Conservation (phyloP, 2,329 filamentous ascomycete genomes). For the Arachnopeziza araneosa region DNA sequence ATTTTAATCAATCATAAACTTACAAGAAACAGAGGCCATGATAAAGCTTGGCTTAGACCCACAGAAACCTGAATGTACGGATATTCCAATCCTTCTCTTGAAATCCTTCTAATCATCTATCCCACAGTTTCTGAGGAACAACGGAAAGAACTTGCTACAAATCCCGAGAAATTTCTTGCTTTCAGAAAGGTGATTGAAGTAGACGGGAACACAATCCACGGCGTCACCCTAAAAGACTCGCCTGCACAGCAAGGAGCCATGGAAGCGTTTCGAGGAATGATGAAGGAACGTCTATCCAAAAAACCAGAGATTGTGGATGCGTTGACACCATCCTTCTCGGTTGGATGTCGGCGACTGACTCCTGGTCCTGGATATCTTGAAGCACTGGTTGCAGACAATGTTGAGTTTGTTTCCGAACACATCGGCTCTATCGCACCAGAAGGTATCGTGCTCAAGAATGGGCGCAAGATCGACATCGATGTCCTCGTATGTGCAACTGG, state of each 20-base stretch:
- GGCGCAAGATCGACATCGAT: constrained; percentile 30
- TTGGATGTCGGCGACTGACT: constrained; percentile 39
- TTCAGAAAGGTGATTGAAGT: constrained; percentile 42
- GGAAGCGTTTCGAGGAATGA: constrained; percentile 32
- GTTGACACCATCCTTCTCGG: constrained; percentile 36
- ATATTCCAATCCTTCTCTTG: neutral
- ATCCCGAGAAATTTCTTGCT: constrained; percentile 35
- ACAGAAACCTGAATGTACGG: constrained; percentile 35
- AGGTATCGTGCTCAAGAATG: constrained; percentile 30
- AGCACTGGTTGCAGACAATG: constrained; percentile 33
- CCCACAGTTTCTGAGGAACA: constrained; percentile 38
- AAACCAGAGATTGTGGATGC: constrained; percentile 34
- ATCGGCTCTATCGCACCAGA: constrained; percentile 36
- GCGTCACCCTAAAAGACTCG: constrained; percentile 34
- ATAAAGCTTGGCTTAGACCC: constrained; percentile 38
- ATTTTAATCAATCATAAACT: neutral
- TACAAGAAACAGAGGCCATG: constrained; percentile 31
- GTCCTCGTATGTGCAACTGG: constrained; percentile 35
- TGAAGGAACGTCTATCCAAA: constrained; percentile 36
- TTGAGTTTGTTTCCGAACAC: constrained; percentile 39
- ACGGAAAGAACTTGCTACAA: constrained; percentile 32
- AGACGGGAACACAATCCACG: constrained; percentile 39
- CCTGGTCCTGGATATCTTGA: constrained; percentile 39
- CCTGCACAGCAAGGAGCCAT: constrained; percentile 33
- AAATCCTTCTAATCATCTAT: neutral